Evolutionary conservation across 164 flowering plant genomes (phyloP).

Genomic region (Tinospora cordifolia): DNA sequence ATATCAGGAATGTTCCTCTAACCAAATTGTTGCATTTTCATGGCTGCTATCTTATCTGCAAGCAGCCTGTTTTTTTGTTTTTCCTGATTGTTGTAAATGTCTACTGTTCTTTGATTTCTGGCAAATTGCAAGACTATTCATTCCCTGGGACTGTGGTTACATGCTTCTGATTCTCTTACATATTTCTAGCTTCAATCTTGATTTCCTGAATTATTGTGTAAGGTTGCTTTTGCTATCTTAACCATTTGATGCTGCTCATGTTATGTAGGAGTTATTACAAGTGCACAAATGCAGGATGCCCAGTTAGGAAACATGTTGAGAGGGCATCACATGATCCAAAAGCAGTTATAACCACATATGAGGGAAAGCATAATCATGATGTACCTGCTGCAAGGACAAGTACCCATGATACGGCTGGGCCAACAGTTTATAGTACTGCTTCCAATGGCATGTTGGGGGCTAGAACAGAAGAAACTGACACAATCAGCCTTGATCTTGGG

Average conservation of each 20-base stretch:
- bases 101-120: no score
- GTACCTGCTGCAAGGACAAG: slow-evolving; percentile 66
- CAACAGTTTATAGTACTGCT: slow-evolving; percentile 19
- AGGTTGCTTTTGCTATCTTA: no score
- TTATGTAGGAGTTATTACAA: slow-evolving; percentile 86
- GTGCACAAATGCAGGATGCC: slow-evolving; percentile 83
- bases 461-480: slow-evolving; percentile 35
- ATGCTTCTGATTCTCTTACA: no score
- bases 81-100: no score
- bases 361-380: slow-evolving; percentile 93
- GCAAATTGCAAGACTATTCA: no score
- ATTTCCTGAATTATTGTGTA: no score
- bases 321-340: slow-evolving; percentile 94
- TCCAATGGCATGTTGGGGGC: slow-evolving; percentile 26
- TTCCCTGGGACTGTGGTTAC: no score
- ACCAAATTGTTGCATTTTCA: no score
- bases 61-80: no score
- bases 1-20: no score
- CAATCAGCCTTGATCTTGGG: slow-evolving; percentile 80
- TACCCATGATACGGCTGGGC: slow-evolving; percentile 49
- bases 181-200: no score
- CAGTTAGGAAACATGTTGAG: slow-evolving; percentile 94
- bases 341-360: slow-evolving; percentile 92
- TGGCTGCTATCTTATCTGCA: no score
- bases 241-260: background rate